A percentile compares a stretch with the other conserved stretches of the same genome.
These are phyloP conservation scores for Blastocystis sp. DNA, from an alignment of 352 stramenopile species.

Conservation along the genomic window DNA sequence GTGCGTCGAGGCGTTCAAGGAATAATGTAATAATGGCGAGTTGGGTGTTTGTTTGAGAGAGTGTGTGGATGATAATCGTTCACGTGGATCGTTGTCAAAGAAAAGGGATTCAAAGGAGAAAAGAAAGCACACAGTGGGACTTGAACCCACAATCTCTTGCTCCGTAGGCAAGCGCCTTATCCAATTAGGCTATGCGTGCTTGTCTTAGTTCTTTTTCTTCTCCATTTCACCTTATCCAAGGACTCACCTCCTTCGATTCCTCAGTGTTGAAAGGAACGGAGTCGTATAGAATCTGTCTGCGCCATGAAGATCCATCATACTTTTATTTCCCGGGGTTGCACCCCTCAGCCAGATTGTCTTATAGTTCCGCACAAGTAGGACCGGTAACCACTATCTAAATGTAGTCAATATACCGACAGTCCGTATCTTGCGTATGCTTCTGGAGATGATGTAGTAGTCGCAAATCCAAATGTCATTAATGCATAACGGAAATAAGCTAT, in stretches of 20 bases:
- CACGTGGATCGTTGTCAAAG: not conserved
- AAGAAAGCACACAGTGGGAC: constrained; percentile 38
- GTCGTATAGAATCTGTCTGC: not conserved
- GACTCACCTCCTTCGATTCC: too few relatives aligned
- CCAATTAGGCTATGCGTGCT: constrained; percentile 45
- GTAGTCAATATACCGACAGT: not conserved
- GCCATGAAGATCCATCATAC: not conserved
- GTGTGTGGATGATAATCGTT: not conserved
- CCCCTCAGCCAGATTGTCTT: not conserved
- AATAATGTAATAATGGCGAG: not conserved
- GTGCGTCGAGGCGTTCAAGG: constrained; percentile 31
- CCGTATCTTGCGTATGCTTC: constrained; percentile 20
- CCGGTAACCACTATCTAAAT: not conserved
- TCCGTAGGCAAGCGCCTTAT: constrained; percentile 44
- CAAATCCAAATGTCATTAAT: not conserved
- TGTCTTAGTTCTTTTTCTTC: not conserved
- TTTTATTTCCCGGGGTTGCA: constrained; percentile 39
- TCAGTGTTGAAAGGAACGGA: too few relatives aligned
- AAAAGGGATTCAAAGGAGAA: too few relatives aligned
- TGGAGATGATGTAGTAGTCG: constrained; percentile 30
- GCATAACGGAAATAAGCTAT: not conserved
- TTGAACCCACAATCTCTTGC: constrained; percentile 47
- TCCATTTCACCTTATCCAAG: too few relatives aligned
- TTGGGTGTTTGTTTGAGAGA: not conserved
- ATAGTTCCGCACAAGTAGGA: not conserved